These are phyloP conservation scores for Annulohypoxylon stygium DNA, from an alignment of 495 filamentous ascomycete species.

Conservation along the genomic window DNA sequence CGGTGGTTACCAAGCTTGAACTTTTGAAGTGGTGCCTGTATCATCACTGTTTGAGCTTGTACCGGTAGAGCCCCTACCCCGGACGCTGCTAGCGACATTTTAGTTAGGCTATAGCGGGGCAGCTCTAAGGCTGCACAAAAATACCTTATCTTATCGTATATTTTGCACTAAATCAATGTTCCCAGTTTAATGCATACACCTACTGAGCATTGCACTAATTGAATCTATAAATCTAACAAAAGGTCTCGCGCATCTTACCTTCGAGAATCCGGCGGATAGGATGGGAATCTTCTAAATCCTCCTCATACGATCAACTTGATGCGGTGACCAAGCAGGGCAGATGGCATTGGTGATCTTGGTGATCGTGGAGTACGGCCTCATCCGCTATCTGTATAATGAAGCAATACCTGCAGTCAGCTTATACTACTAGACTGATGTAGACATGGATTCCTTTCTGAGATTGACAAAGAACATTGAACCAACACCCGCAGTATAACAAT, in stretches of 20 bases:
- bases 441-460: not conserved
- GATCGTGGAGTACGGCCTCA: not conserved
- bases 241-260: not conserved
- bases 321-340: not conserved
- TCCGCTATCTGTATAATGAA: not conserved
- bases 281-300: not conserved
- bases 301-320: not conserved
- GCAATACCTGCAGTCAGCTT: conserved; percentile 5
- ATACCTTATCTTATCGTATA: conserved; percentile 30
- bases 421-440: not conserved
- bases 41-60: conserved; percentile 44
- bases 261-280: not conserved
- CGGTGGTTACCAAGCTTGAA: conserved; percentile 11
- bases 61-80: conserved; percentile 13
- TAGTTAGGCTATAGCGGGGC: conserved; percentile 8
- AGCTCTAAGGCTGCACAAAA: conserved; percentile 6
- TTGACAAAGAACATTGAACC: not conserved
- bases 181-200: not conserved
- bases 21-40: conserved; percentile 41
- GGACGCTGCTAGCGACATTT: conserved; percentile 3
- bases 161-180: not conserved
- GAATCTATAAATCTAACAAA: not conserved
- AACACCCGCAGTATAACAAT: not conserved
- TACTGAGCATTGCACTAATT: no score
- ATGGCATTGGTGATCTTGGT: not conserved